Conservation (phyloP, 805 yeast genomes). For the Metschnikowia lochheadii region DNA sequence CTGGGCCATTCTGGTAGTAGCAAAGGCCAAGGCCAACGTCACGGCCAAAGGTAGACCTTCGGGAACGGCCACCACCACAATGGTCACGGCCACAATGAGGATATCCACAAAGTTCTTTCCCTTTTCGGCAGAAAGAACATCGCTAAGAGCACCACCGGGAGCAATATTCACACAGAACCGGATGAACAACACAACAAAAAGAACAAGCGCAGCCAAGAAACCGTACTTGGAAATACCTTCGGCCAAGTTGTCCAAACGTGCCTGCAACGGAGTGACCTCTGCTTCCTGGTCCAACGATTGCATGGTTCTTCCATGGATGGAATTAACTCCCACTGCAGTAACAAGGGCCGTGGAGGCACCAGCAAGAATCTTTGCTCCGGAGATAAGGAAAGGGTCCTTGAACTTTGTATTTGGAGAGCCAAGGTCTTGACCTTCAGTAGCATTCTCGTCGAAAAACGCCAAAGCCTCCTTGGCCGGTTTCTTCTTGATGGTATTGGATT, state of each 20-base stretch:
- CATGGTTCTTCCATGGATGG: constrained; percentile 91
- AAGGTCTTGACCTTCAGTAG: constrained; percentile 34
- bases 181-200: constrained; percentile 74
- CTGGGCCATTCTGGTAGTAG: constrained; percentile 96
- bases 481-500: constrained; percentile 78
- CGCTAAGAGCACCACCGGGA: constrained; percentile 43
- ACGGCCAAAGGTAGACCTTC: constrained; percentile 98
- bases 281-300: constrained; percentile 67
- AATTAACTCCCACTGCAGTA: constrained; percentile 85
- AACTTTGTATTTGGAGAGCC: constrained; percentile 38
- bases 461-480: constrained; percentile 47
- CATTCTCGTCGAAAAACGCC: constrained; percentile 24
- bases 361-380: constrained; percentile 83
- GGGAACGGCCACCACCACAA: constrained; percentile 98
- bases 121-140: constrained; percentile 59
- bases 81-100: constrained; percentile 84
- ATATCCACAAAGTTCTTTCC: constrained; percentile 83
- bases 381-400: constrained; percentile 79
- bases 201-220: constrained; percentile 73
- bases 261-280: constrained; percentile 87
- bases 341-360: constrained; percentile 86
- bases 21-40: constrained; percentile 93
- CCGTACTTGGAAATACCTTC: constrained; percentile 96
- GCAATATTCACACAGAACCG: constrained; percentile 66
- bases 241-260: constrained; percentile 74